Conservation (phyloP, 345 rosid genomes). For the Lenwebbia sp. region DNA sequence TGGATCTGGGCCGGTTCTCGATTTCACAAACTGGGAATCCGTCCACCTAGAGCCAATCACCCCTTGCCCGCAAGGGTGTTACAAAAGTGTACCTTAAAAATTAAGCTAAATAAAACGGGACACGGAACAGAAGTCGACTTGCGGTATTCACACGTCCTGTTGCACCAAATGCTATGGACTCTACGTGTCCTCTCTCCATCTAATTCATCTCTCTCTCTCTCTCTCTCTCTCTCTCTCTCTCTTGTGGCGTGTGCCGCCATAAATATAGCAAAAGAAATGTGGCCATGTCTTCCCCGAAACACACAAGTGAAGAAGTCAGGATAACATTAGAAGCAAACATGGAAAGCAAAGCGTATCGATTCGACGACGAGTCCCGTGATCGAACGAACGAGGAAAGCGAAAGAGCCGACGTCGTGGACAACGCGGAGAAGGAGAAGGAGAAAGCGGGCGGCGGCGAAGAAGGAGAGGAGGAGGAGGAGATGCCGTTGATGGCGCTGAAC, state of each 20-base stretch:
- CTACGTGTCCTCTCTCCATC: not conserved
- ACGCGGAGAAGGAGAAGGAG: not conserved
- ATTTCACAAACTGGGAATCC: no score
- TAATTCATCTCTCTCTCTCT: not conserved
- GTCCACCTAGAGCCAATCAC: no score
- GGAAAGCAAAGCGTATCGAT: not conserved
- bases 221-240: not conserved
- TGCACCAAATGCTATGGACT: not conserved
- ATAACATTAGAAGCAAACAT: not conserved
- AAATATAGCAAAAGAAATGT: not conserved
- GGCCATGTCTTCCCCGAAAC: not conserved
- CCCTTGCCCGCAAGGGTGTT: not conserved
- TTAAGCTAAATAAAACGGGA: not conserved
- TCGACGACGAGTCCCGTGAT: not conserved
- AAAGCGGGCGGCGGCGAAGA: not conserved
- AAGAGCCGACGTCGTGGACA: not conserved
- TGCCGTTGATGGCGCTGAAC: constrained; percentile 54
- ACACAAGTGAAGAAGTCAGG: not conserved
- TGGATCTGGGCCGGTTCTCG: no score
- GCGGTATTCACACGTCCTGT: not conserved
- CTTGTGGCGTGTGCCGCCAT: not conserved
- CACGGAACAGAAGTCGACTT: not conserved
- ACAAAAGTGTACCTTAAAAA: not conserved
- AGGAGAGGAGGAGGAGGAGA: not conserved
- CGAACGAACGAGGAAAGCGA: not conserved